These are phyloP conservation scores for Lasiosphaeris hirsuta DNA, from an alignment of 495 filamentous ascomycete genomes.

Conservation along the genomic window DNA sequence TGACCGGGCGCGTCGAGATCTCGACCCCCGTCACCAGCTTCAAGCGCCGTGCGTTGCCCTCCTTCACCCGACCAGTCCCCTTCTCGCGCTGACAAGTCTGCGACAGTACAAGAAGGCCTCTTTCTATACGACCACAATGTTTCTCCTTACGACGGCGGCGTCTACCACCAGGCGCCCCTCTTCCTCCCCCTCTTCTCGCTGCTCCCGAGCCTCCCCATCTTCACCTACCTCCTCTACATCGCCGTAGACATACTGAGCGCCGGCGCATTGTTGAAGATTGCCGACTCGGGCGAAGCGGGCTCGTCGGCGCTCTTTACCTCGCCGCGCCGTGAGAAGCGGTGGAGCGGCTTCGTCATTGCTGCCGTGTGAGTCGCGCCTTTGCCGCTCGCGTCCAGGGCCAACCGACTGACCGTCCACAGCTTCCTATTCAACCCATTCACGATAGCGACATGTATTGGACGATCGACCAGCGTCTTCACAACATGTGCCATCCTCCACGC, in stretches of 20 bases:
- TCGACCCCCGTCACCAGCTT: constrained; percentile 97
- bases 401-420: constrained; percentile 38
- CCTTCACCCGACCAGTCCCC: not conserved
- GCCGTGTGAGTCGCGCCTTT: constrained; percentile 57
- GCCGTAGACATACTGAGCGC: constrained; percentile 80
- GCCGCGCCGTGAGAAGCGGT: constrained; percentile 69
- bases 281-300: constrained; percentile 74
- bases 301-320: constrained; percentile 72
- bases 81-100: constrained; percentile 4
- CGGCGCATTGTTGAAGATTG: constrained; percentile 75
- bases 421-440: constrained; percentile 96
- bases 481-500: constrained; percentile 84
- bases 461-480: constrained; percentile 87
- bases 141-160: constrained; percentile 94
- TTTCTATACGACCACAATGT: constrained; percentile 96
- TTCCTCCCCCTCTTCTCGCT: constrained; percentile 87
- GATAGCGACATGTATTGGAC: constrained; percentile 86
- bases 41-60: constrained; percentile 67
- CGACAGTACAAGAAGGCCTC: constrained; percentile 85
- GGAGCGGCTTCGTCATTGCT: constrained; percentile 72
- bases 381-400: not conserved
- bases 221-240: constrained; percentile 77
- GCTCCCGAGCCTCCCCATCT: constrained; percentile 71
- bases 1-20: constrained; percentile 90
- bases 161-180: constrained; percentile 95